Percentiles rank a stretch among this genome's conserved stretches.
phyloP scores from a whole-genome alignment of 768 basidiomycete species.

The Lactarius quietus region DNA sequence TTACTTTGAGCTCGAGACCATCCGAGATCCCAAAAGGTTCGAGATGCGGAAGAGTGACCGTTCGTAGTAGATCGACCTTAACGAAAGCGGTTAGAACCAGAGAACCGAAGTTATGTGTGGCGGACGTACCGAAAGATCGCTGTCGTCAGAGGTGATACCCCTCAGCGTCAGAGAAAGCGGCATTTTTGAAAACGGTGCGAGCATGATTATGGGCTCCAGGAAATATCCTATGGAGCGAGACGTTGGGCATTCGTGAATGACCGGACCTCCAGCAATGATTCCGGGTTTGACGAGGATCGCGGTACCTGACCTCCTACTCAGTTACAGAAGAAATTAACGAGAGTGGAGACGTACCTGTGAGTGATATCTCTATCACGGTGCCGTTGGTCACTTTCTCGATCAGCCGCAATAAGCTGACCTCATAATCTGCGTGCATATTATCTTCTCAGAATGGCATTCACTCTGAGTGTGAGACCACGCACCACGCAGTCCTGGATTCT shows the following conservation, averaged over 20 bases:
- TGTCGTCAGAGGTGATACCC: constrained; percentile 90
- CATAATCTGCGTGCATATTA: constrained; percentile 72
- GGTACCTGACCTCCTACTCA: constrained; percentile 56
- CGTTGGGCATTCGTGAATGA: constrained; percentile 84
- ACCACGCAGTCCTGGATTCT: constrained; percentile 95
- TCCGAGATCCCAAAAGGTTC: constrained; percentile 89
- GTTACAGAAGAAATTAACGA: constrained; percentile 1
- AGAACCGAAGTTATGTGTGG: constrained; percentile 1
- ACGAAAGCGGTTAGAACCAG: background rate
- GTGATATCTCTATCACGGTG: constrained; percentile 90
- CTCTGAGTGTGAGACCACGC: constrained; percentile 19
- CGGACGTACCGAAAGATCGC: constrained; percentile 78
- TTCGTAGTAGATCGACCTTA: constrained; percentile 85
- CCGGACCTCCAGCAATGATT: constrained; percentile 75
- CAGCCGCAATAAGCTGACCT: constrained; percentile 83
- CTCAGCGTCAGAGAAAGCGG: constrained; percentile 75
- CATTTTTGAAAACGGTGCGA: constrained; percentile 91
- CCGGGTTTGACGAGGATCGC: constrained; percentile 91
- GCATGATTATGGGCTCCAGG: constrained; percentile 82
- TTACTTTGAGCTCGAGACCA: constrained; percentile 82
- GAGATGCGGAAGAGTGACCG: constrained; percentile 86
- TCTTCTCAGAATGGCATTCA: background rate
- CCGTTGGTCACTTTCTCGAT: constrained; percentile 93
- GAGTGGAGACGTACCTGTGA: constrained; percentile 61
- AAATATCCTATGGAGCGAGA: constrained; percentile 93